Evolutionary conservation across 768 basidiomycete genomes (phyloP).

Genomic region (Collybia sp.): DNA sequence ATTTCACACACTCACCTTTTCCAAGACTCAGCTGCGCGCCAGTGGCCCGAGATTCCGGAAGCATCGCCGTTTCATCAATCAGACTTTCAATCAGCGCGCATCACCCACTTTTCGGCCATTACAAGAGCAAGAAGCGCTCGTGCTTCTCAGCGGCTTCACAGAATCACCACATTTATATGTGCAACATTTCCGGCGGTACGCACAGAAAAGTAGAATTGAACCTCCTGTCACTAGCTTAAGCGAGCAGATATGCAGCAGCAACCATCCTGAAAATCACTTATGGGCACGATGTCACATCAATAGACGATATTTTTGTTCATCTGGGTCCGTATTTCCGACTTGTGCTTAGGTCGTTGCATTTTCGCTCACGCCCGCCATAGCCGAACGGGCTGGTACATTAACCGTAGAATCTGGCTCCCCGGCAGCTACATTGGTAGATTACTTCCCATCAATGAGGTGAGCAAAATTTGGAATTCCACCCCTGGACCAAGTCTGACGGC

Average conservation of each 20-base stretch:
- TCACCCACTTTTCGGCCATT: conserved; percentile 33
- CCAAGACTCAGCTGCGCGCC: background rate
- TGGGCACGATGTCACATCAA: conserved; percentile 37
- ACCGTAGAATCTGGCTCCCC: conserved; percentile 42
- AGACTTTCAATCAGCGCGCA: conserved; percentile 41
- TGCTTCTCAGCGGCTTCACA: conserved; percentile 34
- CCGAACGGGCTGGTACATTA: conserved; percentile 39
- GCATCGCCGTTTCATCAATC: conserved; percentile 47
- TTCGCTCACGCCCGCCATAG: conserved; percentile 17
- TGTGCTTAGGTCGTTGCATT: conserved; percentile 1
- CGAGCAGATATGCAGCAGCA: conserved; percentile 37
- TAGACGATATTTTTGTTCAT: conserved; percentile 37
- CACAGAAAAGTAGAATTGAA: background rate
- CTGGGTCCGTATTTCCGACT: conserved; percentile 26
- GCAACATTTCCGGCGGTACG: conserved; percentile 39
- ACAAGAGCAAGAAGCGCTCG: conserved; percentile 36
- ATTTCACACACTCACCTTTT: background rate
- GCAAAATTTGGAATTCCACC: conserved; percentile 5
- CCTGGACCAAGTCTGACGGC: background rate
- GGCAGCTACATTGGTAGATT: conserved; percentile 44
- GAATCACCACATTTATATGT: conserved; percentile 32
- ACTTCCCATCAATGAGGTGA: conserved; percentile 40
- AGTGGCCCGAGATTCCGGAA: conserved; percentile 49
- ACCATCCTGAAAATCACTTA: conserved; percentile 47
- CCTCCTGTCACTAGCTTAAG: background rate